These are phyloP conservation scores for Chalciporus pseudorubinellus DNA, from an alignment of 768 basidiomycete species.

Conservation along the genomic window DNA sequence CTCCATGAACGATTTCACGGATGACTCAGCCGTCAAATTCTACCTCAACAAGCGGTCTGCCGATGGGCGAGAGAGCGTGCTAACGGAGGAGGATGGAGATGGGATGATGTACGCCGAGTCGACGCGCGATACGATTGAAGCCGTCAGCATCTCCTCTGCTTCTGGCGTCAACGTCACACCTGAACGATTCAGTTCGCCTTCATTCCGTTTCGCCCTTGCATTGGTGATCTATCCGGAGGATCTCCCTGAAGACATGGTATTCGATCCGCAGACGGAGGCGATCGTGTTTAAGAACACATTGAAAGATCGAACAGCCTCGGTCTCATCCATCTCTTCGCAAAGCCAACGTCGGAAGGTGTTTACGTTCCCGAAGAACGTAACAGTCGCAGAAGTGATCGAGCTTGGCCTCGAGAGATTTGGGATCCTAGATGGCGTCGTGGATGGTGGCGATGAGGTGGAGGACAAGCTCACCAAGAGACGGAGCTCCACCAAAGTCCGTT, in stretches of 20 bases:
- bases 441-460: conserved; percentile 97
- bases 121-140: conserved; percentile 30
- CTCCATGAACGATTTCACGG: conserved; percentile 96
- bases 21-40: conserved; percentile 96
- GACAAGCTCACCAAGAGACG: conserved; percentile 83
- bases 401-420: conserved; percentile 90
- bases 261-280: conserved; percentile 90
- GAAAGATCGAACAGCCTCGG: conserved; percentile 48
- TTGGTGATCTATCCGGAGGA: conserved; percentile 86
- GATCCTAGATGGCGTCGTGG: conserved; percentile 94
- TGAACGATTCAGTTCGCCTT: conserved; percentile 80
- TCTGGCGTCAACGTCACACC: conserved; percentile 48
- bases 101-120: conserved; percentile 40
- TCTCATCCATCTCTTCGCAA: conserved; percentile 46
- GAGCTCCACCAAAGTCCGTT: conserved; percentile 76
- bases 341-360: conserved; percentile 77
- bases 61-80: conserved; percentile 44
- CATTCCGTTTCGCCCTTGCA: conserved; percentile 82
- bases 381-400: conserved; percentile 96
- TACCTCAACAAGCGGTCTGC: conserved; percentile 73
- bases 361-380: conserved; percentile 90
- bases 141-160: conserved; percentile 15
- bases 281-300: conserved; percentile 85
- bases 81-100: conserved; percentile 45
- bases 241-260: conserved; percentile 91